A percentile compares a stretch with the other conserved stretches of the same genome.
Conservation (phyloP, 1,139 yeast species). For the Blastobotrys niveus region DNA sequence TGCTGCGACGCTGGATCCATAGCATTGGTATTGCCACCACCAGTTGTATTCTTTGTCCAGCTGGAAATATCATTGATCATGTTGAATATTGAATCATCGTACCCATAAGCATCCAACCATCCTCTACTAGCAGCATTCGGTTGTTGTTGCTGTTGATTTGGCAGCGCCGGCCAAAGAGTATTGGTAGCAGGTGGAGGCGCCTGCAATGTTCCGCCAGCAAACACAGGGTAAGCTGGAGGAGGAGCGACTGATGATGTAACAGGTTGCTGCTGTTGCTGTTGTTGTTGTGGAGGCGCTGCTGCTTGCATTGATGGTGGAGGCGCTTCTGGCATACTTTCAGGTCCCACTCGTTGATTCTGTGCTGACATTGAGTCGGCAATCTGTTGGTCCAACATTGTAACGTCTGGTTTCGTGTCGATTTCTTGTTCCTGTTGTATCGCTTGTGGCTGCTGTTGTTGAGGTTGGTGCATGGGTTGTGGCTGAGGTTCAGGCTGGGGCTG, state of each 20-base stretch:
- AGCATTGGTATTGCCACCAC: constrained; percentile 11
- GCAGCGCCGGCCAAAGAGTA: neutral
- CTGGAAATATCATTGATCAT: constrained; percentile 58
- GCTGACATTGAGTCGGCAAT: neutral
- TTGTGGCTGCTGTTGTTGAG: neutral
- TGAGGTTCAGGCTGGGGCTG: neutral
- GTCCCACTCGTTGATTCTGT: no score
- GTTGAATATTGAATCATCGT: constrained; percentile 42
- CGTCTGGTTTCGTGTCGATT: constrained; percentile 3
- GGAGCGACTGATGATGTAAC: neutral
- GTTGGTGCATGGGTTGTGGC: neutral
- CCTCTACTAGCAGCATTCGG: constrained; percentile 10
- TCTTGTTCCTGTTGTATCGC: neutral
- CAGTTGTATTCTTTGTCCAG: constrained; percentile 41
- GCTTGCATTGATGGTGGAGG: neutral
- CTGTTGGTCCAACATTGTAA: constrained; percentile 1
- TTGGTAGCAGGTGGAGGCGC: neutral
- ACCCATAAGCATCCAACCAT: constrained; percentile 41
- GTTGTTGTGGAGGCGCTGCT: neutral
- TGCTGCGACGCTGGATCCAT: constrained; percentile 14
- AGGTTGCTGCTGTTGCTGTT: neutral
- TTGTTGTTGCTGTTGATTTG: neutral
- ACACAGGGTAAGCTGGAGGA: neutral
- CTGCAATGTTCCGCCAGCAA: neutral
- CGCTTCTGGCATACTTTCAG: no score